Evolutionary conservation across 2,329 filamentous ascomycete genomes (phyloP).

Genomic region (Colletotrichum lindemuthianum): DNA sequence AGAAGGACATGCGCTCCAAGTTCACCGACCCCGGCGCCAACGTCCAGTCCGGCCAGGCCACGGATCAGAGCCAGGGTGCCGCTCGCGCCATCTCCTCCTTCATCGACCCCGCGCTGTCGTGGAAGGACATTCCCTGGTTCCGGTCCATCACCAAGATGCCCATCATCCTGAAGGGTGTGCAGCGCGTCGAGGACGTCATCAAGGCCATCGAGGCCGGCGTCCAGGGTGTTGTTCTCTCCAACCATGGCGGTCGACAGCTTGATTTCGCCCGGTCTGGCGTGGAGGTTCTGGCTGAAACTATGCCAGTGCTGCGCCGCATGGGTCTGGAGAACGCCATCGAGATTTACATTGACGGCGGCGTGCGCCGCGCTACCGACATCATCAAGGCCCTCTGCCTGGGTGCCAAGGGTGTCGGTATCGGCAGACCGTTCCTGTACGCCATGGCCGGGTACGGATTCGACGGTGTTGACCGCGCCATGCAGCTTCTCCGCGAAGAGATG

Average conservation of each 20-base stretch:
- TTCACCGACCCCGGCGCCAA: slow-evolving; percentile 85
- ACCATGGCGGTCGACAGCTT: slow-evolving; percentile 94
- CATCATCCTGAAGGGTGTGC: slow-evolving; percentile 95
- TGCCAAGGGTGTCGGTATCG: slow-evolving; percentile 92
- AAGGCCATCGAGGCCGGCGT: slow-evolving; percentile 84
- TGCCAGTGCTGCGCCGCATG: slow-evolving; percentile 82
- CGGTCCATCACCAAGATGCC: slow-evolving; percentile 90
- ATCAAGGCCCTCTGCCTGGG: slow-evolving; percentile 95
- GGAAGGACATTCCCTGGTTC: slow-evolving; percentile 97
- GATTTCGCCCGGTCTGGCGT: slow-evolving; percentile 91
- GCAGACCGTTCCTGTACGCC: slow-evolving; percentile 92
- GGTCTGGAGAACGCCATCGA: slow-evolving; percentile 83
- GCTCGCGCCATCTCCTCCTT: slow-evolving; percentile 95
- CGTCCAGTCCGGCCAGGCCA: slow-evolving; percentile 79
- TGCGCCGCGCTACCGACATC: slow-evolving; percentile 91
- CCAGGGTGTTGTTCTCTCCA: slow-evolving; percentile 91
- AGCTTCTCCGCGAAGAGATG: slow-evolving; percentile 93
- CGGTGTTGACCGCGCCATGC: slow-evolving; percentile 93
- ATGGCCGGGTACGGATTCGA: slow-evolving; percentile 91
- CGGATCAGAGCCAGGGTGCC: slow-evolving; percentile 90
- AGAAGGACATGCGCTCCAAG: slow-evolving; percentile 98
- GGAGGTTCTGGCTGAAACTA: slow-evolving; percentile 91
- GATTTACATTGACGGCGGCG: slow-evolving; percentile 89
- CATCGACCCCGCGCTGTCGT: slow-evolving; percentile 93
- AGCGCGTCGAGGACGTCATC: slow-evolving; percentile 94